These are phyloP conservation scores for Paratinospora sagittata DNA, from an alignment of 164 flowering plant genomes.

Conservation along the genomic window DNA sequence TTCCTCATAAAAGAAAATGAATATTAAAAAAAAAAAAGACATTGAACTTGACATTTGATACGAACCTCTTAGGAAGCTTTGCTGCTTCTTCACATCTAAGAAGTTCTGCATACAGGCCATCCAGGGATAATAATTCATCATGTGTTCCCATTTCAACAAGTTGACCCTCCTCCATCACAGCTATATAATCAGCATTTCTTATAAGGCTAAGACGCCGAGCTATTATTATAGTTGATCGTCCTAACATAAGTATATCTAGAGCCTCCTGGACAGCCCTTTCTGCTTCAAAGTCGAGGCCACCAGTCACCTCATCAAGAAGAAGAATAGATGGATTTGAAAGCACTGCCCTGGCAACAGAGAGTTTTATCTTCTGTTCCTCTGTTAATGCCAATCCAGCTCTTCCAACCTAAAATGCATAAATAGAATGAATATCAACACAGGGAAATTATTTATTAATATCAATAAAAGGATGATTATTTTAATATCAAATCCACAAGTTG, in stretches of 20 bases:
- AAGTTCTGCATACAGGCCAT: conserved; percentile 91
- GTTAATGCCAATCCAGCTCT: conserved; percentile 79
- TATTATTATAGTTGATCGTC: conserved; percentile 88
- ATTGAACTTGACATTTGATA: not conserved
- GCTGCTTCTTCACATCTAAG: conserved; percentile 52
- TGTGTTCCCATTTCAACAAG: conserved; percentile 99
- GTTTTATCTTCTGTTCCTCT: conserved; percentile 93
- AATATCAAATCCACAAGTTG: not conserved
- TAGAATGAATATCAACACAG: too few species aligned
- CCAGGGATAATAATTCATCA: conserved; percentile 67
- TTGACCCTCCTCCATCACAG: conserved; percentile 99
- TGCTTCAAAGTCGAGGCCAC: conserved; percentile 87
- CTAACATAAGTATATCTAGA: conserved; percentile 90
- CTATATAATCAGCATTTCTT: conserved; percentile 94
- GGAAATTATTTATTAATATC: too few species aligned
- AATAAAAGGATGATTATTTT: not conserved
- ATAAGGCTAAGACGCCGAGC: conserved; percentile 93
- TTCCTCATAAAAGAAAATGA: not conserved
- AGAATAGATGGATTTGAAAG: conserved; percentile 91
- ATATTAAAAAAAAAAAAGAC: not conserved
- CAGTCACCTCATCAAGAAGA: conserved; percentile 85
- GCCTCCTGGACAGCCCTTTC: conserved; percentile 92
- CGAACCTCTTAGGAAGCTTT: conserved; percentile 38
- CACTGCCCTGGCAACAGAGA: conserved; percentile 92
- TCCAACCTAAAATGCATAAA: conserved; percentile 53